These are phyloP conservation scores for Parsonsia alboflavescens DNA, from an alignment of 257 asterid species.

Conservation along the genomic window DNA sequence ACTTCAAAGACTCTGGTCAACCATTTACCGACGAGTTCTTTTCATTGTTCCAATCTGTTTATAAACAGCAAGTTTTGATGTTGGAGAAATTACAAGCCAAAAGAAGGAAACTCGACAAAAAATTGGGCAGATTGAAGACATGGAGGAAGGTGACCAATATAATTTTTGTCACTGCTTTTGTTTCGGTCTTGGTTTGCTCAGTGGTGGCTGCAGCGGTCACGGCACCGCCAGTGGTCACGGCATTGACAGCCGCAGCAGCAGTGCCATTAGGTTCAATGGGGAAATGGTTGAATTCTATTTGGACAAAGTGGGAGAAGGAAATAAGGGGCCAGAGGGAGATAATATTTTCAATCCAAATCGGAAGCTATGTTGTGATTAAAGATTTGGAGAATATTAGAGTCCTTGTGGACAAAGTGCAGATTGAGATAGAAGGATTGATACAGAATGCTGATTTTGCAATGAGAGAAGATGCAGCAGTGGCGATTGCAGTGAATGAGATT, in stretches of 20 bases:
- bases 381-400: conserved; percentile 56
- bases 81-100: conserved; percentile 48
- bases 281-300: conserved; percentile 59
- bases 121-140: conserved; percentile 36
- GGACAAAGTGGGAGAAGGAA: conserved; percentile 65
- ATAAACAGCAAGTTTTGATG: conserved; percentile 49
- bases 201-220: conserved; percentile 85
- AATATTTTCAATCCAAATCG: conserved; percentile 48
- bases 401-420: conserved; percentile 51
- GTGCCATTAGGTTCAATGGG: conserved; percentile 83
- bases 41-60: conserved; percentile 43
- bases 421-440: conserved; percentile 47
- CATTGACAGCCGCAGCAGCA: conserved; percentile 80
- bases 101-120: conserved; percentile 53
- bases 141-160: conserved; percentile 74
- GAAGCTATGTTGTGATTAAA: conserved; percentile 43
- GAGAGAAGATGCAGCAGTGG: conserved; percentile 55
- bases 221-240: conserved; percentile 76
- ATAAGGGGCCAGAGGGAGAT: conserved; percentile 55
- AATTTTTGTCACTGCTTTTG: conserved; percentile 60
- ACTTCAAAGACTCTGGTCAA: conserved; percentile 50
- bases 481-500: conserved; percentile 60
- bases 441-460: conserved; percentile 53
- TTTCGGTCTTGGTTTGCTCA: conserved; percentile 63
- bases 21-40: conserved; percentile 74